Conservation (phyloP, 805 yeast genomes). For the Tetrapisispora namnaoensis region DNA sequence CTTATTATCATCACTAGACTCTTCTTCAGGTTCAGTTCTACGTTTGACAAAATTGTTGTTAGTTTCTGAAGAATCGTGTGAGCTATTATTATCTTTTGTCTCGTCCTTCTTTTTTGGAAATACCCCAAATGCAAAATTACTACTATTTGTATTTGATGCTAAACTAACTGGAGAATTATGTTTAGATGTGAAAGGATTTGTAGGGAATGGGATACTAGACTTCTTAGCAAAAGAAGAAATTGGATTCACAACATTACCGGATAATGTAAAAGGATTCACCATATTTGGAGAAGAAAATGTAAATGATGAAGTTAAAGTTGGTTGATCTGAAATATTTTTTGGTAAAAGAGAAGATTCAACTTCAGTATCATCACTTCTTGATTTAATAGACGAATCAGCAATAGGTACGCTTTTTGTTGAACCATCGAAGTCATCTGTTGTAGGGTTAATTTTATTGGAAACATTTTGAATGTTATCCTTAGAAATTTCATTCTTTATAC, state of each 20-base stretch:
- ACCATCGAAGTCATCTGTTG: not conserved
- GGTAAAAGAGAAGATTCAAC: not conserved
- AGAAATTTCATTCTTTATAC: no score
- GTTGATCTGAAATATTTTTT: conserved; percentile 4
- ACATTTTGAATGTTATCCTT: no score
- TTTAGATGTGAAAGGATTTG: conserved; percentile 1
- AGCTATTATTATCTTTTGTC: not conserved
- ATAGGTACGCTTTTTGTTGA: not conserved
- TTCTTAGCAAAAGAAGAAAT: conserved; percentile 5
- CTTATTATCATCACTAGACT: not conserved
- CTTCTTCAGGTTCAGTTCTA: not conserved
- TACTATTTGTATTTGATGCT: not conserved
- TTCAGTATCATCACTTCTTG: not conserved
- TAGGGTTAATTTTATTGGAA: no score
- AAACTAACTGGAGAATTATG: not conserved
- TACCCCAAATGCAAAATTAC: not conserved
- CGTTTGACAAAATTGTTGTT: not conserved
- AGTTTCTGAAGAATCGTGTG: not conserved
- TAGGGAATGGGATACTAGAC: conserved; percentile 10
- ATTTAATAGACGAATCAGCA: not conserved
- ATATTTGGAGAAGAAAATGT: conserved; percentile 2
- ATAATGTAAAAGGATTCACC: conserved; percentile 15
- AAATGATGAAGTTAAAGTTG: conserved; percentile 7
- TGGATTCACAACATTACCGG: not conserved
- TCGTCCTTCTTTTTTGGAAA: not conserved